Conservation (phyloP, 441 rosid species). For the Caryocar brasiliense region DNA sequence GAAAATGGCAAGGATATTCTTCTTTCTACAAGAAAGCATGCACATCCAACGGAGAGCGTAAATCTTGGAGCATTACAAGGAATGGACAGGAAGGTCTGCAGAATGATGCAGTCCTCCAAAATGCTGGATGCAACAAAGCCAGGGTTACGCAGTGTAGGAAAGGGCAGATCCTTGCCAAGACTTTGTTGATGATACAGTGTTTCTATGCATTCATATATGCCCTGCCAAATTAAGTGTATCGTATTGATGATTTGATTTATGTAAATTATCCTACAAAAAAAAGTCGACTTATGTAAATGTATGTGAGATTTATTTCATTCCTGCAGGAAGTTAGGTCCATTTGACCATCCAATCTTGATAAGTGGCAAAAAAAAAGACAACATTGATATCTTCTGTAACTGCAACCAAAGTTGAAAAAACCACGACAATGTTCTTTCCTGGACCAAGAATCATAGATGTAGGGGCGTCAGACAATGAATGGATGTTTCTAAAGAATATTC, state of each 20-base stretch:
- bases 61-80: conserved; percentile 10
- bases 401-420: conserved; percentile 1
- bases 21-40: conserved; percentile 11
- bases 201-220: no score
- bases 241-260: no score
- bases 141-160: conserved; percentile 16
- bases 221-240: no score
- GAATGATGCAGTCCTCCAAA: conserved; percentile 16
- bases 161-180: conserved; percentile 26
- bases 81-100: conserved; percentile 17
- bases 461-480: conserved; percentile 7
- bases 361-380: no score
- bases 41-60: conserved; percentile 11
- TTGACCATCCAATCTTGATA: no score
- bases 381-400: no score
- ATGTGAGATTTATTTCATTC: neutral
- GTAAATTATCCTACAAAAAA: no score
- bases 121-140: conserved; percentile 12
- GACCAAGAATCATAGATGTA: neutral
- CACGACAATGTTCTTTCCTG: neutral
- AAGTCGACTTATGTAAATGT: conserved; percentile 4
- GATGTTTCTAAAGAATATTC: conserved; percentile 28
- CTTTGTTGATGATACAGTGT: conserved; percentile 22
- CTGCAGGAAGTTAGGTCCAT: neutral
- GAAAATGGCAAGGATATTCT: conserved; percentile 11